Evolutionary conservation across 179 eudicot genomes (phyloP).

Genomic region (Spergularia azorica): DNA sequence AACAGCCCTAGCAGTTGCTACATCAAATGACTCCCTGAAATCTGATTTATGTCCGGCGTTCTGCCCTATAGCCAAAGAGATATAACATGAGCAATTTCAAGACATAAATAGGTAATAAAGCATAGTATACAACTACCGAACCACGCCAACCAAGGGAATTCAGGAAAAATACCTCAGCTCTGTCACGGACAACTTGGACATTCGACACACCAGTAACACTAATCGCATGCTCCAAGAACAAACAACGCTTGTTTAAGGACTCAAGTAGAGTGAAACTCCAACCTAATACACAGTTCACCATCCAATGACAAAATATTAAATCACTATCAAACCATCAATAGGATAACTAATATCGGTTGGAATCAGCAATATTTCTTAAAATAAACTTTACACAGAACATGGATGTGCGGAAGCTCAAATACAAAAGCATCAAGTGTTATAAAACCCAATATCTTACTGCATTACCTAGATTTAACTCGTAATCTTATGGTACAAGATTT

Average conservation of each 20-base stretch:
- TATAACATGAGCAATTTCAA: constrained; percentile 19
- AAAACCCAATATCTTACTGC: not conserved
- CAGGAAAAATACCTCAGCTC: constrained; percentile 75
- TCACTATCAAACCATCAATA: not conserved
- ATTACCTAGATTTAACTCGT: not conserved
- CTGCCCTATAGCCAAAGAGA: constrained; percentile 59
- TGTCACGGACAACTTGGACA: constrained; percentile 73
- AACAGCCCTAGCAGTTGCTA: constrained; percentile 95
- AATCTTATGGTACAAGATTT: not conserved
- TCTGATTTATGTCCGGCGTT: constrained; percentile 59
- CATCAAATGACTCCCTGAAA: constrained; percentile 80
- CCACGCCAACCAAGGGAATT: not conserved
- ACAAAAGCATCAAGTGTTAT: not conserved
- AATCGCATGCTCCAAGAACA: constrained; percentile 80
- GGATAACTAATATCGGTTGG: not conserved
- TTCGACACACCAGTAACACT: constrained; percentile 65
- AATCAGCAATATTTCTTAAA: not conserved
- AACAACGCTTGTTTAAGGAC: constrained; percentile 86
- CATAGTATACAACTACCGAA: not conserved
- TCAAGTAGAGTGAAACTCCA: constrained; percentile 89
- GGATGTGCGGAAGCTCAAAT: not conserved
- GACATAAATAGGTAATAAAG: not conserved
- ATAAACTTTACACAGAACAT: not conserved
- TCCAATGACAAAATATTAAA: constrained; percentile 6
- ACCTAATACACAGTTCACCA: constrained; percentile 30